Evolutionary conservation across 768 basidiomycete species (phyloP), one percentile per base, ranked within the genome.

Genomic region (Pleurotus ostreatus): DNA sequence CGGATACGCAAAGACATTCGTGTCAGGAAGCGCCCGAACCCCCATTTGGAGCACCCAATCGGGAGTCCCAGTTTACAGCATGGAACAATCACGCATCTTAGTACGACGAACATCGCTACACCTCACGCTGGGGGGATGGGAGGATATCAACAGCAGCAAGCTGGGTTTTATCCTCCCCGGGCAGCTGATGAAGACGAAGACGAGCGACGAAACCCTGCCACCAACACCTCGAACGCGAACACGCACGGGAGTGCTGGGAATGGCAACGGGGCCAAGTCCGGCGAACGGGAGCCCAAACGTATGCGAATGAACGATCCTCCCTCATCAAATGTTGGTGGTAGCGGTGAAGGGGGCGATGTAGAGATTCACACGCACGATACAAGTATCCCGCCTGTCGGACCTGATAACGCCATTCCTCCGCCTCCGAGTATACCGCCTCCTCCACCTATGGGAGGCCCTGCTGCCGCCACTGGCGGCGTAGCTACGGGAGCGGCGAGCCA

Each of bases 1-100:
- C 86, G 93, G 26, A 95, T 95, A 53, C 83, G 94, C 37, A 95
- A 94, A 69, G 92, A 95, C 57, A 92, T 94, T 37, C 85, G 92
- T 1, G 86, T 89, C 22, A 82, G 92, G 60, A 92, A 92, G 67
- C 76, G 85, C 9, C 82, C 85, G 4, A 77, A 76, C 22, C 72
- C 74, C 34, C 71, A 73, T 0, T 66, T 71, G 5, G 71, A 77
- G 9, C 70, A 69, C 40, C 68, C 69, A 5, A 26, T 71, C n/a
- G 58, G 66, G 5, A 57, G 67, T 25, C 63, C 23, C 8, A 34
- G 30, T 34, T 34, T 34, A 34, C 30, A 34, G 30, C 30, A 34
- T 34, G 30, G 9, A 34, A 34, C 1, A 0, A 34, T 9, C 30
- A 34, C 30, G 9, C 30, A 34, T 11, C 30, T 34, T 34, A 11